phyloP scores from a whole-genome alignment of 169 alveolate species.

The Babesia sp. region DNA sequence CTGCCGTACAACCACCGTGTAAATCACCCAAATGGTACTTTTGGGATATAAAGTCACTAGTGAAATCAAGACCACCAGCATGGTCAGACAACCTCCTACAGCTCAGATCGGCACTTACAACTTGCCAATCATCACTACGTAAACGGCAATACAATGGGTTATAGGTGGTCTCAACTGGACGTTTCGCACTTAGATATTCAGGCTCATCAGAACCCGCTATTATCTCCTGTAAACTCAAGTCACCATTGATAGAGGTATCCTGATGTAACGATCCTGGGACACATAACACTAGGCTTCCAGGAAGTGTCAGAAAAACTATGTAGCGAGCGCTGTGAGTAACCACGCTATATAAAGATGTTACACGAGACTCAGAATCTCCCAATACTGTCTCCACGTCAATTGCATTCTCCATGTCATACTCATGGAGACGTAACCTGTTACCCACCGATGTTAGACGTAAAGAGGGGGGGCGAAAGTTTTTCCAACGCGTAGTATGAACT shows the following conservation, averaged over 20 bases:
- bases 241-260: constrained; percentile 16
- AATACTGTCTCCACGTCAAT: constrained; percentile 10
- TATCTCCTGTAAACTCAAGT: constrained; percentile 7
- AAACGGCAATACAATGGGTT: constrained; percentile 28
- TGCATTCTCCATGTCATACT: constrained; percentile 32
- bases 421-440: constrained; percentile 32
- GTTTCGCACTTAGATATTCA: constrained; percentile 1
- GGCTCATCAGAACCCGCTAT: constrained; percentile 32
- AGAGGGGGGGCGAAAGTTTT: constrained; percentile 20
- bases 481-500: constrained; percentile 15
- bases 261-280: constrained; percentile 30
- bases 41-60: constrained; percentile 9
- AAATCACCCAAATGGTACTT: constrained; percentile 3
- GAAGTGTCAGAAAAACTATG: constrained; percentile 6
- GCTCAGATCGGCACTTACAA: neutral
- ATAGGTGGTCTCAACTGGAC: neutral
- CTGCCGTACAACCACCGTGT: constrained; percentile 7
- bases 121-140: neutral
- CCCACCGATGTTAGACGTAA: constrained; percentile 8
- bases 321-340: constrained; percentile 5
- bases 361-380: constrained; percentile 8
- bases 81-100: constrained; percentile 2
- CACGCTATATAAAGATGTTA: constrained; percentile 3
- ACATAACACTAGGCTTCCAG: constrained; percentile 28
- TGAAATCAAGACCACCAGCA: constrained; percentile 25